phyloP scores from a whole-genome alignment of 352 stramenopile species.

The Phytophthora tubulina region DNA sequence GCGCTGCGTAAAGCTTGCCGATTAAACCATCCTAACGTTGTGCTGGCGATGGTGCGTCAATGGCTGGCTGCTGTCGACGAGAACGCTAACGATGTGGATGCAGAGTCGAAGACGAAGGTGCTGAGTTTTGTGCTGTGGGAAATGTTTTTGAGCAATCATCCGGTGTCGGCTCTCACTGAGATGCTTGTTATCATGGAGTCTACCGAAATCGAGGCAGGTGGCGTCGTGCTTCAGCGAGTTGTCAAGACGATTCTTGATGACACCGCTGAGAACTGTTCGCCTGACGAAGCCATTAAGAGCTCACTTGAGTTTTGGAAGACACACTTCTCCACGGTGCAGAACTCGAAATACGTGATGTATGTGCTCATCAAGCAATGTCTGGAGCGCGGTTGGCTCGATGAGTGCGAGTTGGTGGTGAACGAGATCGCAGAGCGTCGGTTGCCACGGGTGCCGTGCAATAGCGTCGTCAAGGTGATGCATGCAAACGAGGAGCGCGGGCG shows the following conservation, averaged over 20 bases:
- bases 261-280: not conserved
- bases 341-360: not conserved
- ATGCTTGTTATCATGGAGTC: slow-evolving; percentile 1
- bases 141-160: not conserved
- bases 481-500: not conserved
- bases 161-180: not conserved
- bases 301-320: slow-evolving; percentile 8
- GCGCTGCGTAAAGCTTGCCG: slow-evolving; percentile 45
- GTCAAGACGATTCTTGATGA: slow-evolving; percentile 6
- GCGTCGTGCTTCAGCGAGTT: not conserved
- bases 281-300: not conserved
- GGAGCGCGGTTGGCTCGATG: slow-evolving; percentile 25
- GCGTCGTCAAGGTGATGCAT: not conserved
- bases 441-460: slow-evolving; percentile 27
- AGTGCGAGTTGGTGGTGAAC: slow-evolving; percentile 30
- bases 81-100: not conserved
- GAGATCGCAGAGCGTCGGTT: slow-evolving; percentile 24
- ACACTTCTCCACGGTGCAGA: not conserved
- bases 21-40: slow-evolving; percentile 36
- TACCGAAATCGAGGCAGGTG: not conserved
- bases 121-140: slow-evolving; percentile 3
- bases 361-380: slow-evolving; percentile 23
- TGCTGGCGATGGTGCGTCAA: slow-evolving; percentile 40
- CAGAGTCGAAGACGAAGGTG: not conserved
- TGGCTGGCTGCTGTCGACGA: not conserved